These are phyloP conservation scores for Lasiodiplodia hormozganensis DNA, from an alignment of 2,329 filamentous ascomycete species.

Conservation along the genomic window DNA sequence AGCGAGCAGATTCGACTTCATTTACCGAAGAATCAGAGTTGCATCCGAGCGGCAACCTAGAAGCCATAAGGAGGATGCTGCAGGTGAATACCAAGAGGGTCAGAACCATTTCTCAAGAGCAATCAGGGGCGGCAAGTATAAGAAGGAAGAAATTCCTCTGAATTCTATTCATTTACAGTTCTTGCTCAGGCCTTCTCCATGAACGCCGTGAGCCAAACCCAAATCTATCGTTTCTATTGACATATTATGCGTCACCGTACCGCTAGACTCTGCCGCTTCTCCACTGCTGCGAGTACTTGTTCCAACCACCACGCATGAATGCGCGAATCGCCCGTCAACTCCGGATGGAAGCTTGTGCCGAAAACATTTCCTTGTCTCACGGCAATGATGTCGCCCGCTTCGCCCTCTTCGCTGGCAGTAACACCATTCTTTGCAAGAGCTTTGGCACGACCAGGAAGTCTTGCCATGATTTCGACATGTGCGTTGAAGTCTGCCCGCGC, in stretches of 20 bases:
- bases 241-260: slow-evolving; percentile 4
- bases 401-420: slow-evolving; percentile 54
- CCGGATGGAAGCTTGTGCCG: slow-evolving; percentile 94
- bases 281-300: slow-evolving; percentile 61
- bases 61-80: background rate
- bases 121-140: slow-evolving; percentile 12
- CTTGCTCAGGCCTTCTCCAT: background rate
- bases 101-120: background rate
- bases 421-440: slow-evolving; percentile 56
- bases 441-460: slow-evolving; percentile 60
- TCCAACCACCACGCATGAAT: slow-evolving; percentile 95
- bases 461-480: slow-evolving; percentile 65
- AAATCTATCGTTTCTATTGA: slow-evolving; percentile 3
- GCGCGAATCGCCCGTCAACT: slow-evolving; percentile 84
- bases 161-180: slow-evolving; percentile 8
- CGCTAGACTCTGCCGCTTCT: slow-evolving; percentile 26
- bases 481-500: slow-evolving; percentile 54
- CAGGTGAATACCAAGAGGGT: slow-evolving; percentile 2
- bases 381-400: slow-evolving; percentile 80
- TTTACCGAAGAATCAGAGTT: slow-evolving; percentile 13
- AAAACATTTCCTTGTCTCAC: slow-evolving; percentile 91
- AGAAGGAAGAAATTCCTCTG: background rate
- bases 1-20: background rate
- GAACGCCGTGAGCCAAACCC: slow-evolving; percentile 8
- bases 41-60: background rate